These are phyloP conservation scores for Hymenoscyphus linearis DNA, from an alignment of 2,329 filamentous ascomycete species.

Conservation along the genomic window DNA sequence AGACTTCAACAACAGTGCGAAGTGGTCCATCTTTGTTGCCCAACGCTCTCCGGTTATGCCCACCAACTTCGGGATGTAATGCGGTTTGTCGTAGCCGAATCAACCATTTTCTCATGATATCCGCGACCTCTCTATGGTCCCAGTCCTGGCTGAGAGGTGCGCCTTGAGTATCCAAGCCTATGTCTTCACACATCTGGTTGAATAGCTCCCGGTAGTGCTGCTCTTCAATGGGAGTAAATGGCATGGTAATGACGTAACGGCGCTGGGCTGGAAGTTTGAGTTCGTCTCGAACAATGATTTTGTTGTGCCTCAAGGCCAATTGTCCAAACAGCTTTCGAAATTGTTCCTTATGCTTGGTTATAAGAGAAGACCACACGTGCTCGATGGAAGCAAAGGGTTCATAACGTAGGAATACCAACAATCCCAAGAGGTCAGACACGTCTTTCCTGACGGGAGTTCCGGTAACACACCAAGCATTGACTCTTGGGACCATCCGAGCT, in stretches of 20 bases:
- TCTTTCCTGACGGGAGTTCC: slow-evolving; percentile 84
- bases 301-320: slow-evolving; percentile 80
- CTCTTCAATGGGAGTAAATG: slow-evolving; percentile 86
- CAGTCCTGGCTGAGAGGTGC: slow-evolving; percentile 61
- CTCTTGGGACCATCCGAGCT: slow-evolving; percentile 69
- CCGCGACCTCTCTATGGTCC: slow-evolving; percentile 55
- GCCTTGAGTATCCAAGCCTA: slow-evolving; percentile 60
- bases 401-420: slow-evolving; percentile 75
- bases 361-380: slow-evolving; percentile 63
- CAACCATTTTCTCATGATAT: slow-evolving; percentile 74
- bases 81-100: slow-evolving; percentile 74
- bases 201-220: slow-evolving; percentile 80
- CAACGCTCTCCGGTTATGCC: slow-evolving; percentile 57
- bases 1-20: slow-evolving; percentile 77
- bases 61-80: slow-evolving; percentile 77
- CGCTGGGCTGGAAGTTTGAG: slow-evolving; percentile 76
- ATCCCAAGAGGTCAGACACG: slow-evolving; percentile 70
- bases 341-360: slow-evolving; percentile 51
- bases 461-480: slow-evolving; percentile 88
- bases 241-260: slow-evolving; percentile 80
- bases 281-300: slow-evolving; percentile 73
- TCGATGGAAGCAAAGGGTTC: slow-evolving; percentile 66
- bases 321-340: slow-evolving; percentile 66
- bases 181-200: slow-evolving; percentile 66
- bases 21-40: slow-evolving; percentile 62